A percentile compares a stretch with the other conserved stretches of the same genome.
phyloP scores from a whole-genome alignment of 2,329 filamentous ascomycete species.

The Alternaria rosae region DNA sequence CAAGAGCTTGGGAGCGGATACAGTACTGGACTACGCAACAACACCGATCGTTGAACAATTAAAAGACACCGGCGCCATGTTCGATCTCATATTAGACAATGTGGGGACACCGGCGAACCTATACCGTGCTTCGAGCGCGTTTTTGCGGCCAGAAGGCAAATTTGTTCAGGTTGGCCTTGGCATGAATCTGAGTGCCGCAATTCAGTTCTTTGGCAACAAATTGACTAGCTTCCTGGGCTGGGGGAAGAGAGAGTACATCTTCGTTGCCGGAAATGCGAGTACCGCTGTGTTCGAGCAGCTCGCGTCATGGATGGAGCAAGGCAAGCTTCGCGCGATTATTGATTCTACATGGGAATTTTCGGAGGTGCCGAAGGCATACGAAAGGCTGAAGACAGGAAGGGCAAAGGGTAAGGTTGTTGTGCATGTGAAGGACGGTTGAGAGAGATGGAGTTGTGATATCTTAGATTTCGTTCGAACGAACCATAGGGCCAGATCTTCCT shows the following conservation, averaged over 20 bases:
- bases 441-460: not conserved
- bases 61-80: slow-evolving; percentile 55
- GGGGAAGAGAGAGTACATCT: slow-evolving; percentile 8
- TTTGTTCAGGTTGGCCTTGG: slow-evolving; percentile 10
- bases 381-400: slow-evolving; percentile 61
- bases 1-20: slow-evolving; percentile 64
- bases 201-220: not conserved
- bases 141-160: slow-evolving; percentile 11
- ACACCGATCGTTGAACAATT: slow-evolving; percentile 56
- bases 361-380: slow-evolving; percentile 62
- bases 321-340: slow-evolving; percentile 63
- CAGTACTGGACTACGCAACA: slow-evolving; percentile 64
- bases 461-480: not conserved
- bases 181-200: not conserved
- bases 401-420: slow-evolving; percentile 65
- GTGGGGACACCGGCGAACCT: slow-evolving; percentile 52
- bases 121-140: slow-evolving; percentile 9
- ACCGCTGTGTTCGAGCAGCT: slow-evolving; percentile 47
- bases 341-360: slow-evolving; percentile 63
- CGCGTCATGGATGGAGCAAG: slow-evolving; percentile 62
- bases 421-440: slow-evolving; percentile 12
- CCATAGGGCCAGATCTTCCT: not conserved
- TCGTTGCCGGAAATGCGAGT: slow-evolving; percentile 36
- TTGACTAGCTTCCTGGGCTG: not conserved
- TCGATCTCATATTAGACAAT: slow-evolving; percentile 63